Conservation (phyloP, 176 grass and related monocot species). For the Cenchrus americanus region DNA sequence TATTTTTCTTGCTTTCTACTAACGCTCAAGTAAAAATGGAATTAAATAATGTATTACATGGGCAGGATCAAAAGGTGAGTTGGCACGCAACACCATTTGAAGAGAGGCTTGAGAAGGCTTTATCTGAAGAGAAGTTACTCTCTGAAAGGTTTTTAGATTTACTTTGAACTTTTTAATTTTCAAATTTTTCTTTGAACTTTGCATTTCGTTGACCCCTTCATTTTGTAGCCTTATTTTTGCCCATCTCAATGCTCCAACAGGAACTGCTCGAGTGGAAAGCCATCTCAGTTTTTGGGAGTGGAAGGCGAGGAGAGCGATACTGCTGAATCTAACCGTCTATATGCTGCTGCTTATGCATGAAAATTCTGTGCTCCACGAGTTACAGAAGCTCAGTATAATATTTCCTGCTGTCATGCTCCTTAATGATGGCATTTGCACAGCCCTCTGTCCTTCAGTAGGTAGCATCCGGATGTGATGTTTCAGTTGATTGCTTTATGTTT, state of each 20-base stretch:
- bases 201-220: neutral
- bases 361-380: slow-evolving; percentile 34
- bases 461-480: slow-evolving; percentile 39
- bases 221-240: neutral
- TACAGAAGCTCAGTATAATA: slow-evolving; percentile 39
- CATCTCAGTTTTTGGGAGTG: slow-evolving; percentile 57
- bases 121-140: slow-evolving; percentile 77
- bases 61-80: slow-evolving; percentile 87
- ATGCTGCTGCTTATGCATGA: slow-evolving; percentile 46
- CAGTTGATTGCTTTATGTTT: slow-evolving; percentile 17
- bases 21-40: slow-evolving; percentile 12
- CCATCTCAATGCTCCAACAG: slow-evolving; percentile 30
- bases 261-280: slow-evolving; percentile 55
- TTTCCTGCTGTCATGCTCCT: slow-evolving; percentile 49
- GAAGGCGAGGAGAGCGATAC: slow-evolving; percentile 83
- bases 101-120: slow-evolving; percentile 94
- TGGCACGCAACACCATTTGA: slow-evolving; percentile 89
- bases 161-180: slow-evolving; percentile 4
- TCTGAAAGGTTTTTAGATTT: slow-evolving; percentile 64
- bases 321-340: slow-evolving; percentile 56
- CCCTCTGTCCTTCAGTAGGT: slow-evolving; percentile 37
- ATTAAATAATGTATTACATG: slow-evolving; percentile 31
- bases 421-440: slow-evolving; percentile 46
- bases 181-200: neutral
- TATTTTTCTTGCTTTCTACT: slow-evolving; percentile 34